Percentiles rank a stretch among this genome's conserved stretches.
Evolutionary conservation across 2,329 filamentous ascomycete species (phyloP).

Genomic region (Xylaria sp.): DNA sequence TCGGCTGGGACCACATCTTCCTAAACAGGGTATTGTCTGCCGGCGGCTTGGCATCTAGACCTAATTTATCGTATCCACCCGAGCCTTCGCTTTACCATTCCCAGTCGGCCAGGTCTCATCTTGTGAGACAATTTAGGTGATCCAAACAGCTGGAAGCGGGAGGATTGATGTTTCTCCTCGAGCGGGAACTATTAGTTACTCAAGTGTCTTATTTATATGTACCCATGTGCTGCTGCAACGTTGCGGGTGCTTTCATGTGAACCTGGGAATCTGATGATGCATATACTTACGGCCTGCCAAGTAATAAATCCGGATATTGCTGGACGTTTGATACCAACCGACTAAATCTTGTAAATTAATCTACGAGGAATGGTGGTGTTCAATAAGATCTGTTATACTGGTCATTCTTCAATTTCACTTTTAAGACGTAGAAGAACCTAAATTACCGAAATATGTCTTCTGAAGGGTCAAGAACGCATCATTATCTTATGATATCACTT

Average conservation of each 20-base stretch:
- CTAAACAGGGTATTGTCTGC: not conserved
- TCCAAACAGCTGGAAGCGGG: not conserved
- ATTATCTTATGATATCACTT: conserved; percentile 21
- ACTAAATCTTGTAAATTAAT: not conserved
- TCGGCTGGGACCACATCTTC: not conserved
- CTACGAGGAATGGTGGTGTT: not conserved
- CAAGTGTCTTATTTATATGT: not conserved
- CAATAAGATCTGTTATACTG: not conserved
- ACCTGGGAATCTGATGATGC: not conserved
- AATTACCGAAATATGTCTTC: no score
- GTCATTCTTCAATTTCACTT: no score
- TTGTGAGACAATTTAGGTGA: not conserved
- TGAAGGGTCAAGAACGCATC: not conserved
- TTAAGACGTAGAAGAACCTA: no score
- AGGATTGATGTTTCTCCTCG: not conserved
- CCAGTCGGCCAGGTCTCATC: not conserved
- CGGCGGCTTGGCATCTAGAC: not conserved
- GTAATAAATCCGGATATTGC: not conserved
- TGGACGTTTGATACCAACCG: not conserved
- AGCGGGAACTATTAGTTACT: not conserved
- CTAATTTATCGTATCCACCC: not conserved
- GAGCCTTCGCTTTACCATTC: no score
- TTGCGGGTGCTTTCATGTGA: not conserved
- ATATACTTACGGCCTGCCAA: not conserved
- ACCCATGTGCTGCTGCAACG: not conserved